phyloP scores from a whole-genome alignment of 495 filamentous ascomycete genomes.

The Friedmanniomyces simplex region DNA sequence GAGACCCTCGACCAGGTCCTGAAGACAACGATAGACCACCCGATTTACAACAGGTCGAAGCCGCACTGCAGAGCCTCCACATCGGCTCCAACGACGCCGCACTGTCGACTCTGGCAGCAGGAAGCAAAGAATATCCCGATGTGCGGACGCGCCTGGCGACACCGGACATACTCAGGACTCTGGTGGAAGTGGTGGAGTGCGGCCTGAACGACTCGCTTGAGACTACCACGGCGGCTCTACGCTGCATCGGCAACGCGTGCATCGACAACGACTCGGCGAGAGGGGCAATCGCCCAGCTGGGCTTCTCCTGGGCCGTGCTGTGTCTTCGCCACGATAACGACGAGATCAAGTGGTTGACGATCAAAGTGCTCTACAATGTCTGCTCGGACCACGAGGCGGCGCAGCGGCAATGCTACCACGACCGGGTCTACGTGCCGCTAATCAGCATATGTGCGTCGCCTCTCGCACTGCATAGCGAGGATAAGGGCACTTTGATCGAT shows the following conservation, averaged over 20 bases:
- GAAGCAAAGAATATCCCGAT: not conserved
- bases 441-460: not conserved
- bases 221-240: not conserved
- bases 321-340: not conserved
- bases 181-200: not conserved
- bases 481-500: not conserved
- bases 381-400: conserved; percentile 14
- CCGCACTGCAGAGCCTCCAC: not conserved
- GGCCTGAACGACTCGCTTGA: conserved; percentile 2
- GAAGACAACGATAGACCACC: not conserved
- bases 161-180: not conserved
- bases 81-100: not conserved
- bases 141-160: not conserved
- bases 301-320: conserved; percentile 8
- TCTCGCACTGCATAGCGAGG: not conserved
- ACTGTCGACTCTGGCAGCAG: not conserved
- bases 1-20: not conserved
- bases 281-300: not conserved
- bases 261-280: conserved; percentile 17
- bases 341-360: not conserved
- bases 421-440: not conserved
- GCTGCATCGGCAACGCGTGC: conserved; percentile 20
- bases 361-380: conserved; percentile 18
- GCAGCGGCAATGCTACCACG: conserved; percentile 5
- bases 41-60: not conserved